Percentiles rank a stretch among this genome's conserved stretches.
Conservation (phyloP, 805 yeast genomes). For the Yarrowia hollandica region DNA sequence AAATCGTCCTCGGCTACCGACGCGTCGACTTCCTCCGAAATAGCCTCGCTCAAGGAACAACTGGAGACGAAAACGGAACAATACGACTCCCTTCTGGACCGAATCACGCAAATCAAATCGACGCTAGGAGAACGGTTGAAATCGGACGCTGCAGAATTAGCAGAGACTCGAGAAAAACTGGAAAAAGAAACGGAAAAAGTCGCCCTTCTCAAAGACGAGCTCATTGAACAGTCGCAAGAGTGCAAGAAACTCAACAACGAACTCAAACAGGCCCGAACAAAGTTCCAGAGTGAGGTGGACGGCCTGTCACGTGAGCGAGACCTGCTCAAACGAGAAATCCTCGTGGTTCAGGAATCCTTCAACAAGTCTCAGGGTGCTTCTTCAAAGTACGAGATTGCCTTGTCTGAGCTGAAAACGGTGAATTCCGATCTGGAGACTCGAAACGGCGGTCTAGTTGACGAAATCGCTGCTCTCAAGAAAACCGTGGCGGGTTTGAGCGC, state of each 20-base stretch:
- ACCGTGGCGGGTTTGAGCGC: background rate
- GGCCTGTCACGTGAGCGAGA: slow-evolving; percentile 34
- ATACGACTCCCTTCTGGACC: slow-evolving; percentile 44
- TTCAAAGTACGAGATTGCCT: slow-evolving; percentile 40
- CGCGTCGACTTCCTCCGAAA: background rate
- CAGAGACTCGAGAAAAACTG: slow-evolving; percentile 41
- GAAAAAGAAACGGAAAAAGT: slow-evolving; percentile 44
- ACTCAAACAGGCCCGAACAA: slow-evolving; percentile 35
- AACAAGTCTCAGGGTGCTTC: slow-evolving; percentile 17
- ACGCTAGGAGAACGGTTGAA: slow-evolving; percentile 49
- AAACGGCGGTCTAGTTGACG: slow-evolving; percentile 1
- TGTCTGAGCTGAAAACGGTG: slow-evolving; percentile 35
- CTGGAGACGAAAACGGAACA: slow-evolving; percentile 43
- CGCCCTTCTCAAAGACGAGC: slow-evolving; percentile 45
- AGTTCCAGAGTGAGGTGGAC: slow-evolving; percentile 31
- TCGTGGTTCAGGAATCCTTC: background rate
- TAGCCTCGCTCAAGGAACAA: slow-evolving; percentile 5
- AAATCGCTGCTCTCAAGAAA: background rate
- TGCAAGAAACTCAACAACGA: slow-evolving; percentile 38
- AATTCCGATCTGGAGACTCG: background rate
- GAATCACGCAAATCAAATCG: slow-evolving; percentile 42
- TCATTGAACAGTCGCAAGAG: slow-evolving; percentile 38
- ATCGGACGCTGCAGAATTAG: slow-evolving; percentile 42
- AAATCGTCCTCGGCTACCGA: background rate
- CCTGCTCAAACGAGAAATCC: slow-evolving; percentile 35